Evolutionary conservation across 805 yeast genomes (phyloP), one percentile per base, ranked within the genome.

Genomic region (Suhomyces sp.): DNA sequence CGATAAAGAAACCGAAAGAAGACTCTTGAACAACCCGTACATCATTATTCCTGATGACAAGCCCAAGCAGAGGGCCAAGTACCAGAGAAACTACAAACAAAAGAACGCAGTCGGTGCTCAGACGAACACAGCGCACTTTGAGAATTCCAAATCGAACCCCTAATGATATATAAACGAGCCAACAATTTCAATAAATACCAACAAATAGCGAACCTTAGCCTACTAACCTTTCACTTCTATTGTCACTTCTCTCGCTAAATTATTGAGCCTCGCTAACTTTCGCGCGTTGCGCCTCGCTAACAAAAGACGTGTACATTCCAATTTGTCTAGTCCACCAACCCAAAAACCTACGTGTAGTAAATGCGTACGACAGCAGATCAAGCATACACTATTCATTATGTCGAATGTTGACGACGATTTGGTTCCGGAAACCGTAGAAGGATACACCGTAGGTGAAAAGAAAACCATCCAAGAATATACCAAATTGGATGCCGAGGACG

Each of bases 401-500:
- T 59, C 66, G 10, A 60, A 60, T 53, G 49, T 21, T 22, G 79
- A 72, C 29, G 87, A 84, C 56, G 89, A 84, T 57, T 75, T 84
- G 58, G 73, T 77, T 27, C 86, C 88, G 13, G 89, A 85, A 63
- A 72, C 76, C 49, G 81, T 78, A 44, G 83, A 83, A 55, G 86
- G 86, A 7, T 87, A 86, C 75, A 79, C 75, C 49, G 84, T 82
- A 20, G 80, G 82, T 40, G 81, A 83, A 65, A 77, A 91, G 73
- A 90, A 90, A 64, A 86, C 96, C 15, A 79, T 91, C 41, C 90
- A 82, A 43, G 97, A 91, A 65, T 91, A 91, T 69, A 82, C 85
- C 50, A 79, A 85, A 51, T 71, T 91, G 58, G 97, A 91, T 65
- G 93, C 93, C 10, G 87, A 90, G 60, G 97, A 91, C 66, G 97